Base-by-base conservation (phyloP, 805 yeast genomes). In the Kluyveromyces starmeri region DNA sequence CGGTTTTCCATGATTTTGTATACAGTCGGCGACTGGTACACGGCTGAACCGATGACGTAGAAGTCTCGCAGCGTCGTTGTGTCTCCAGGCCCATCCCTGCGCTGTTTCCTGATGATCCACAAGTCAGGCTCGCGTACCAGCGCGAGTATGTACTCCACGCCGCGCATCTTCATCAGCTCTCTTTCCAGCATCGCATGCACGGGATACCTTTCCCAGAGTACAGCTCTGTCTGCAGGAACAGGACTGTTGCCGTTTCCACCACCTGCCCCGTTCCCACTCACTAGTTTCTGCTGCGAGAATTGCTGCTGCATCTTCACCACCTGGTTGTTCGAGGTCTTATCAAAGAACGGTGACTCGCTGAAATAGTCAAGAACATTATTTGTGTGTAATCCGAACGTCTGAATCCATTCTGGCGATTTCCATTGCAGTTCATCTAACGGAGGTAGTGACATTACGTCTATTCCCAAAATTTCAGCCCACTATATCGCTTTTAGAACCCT, bases 341-440 rank as follows among this genome's bases (percentile, higher is more conserved):
- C 96, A 54, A 83, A 92, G 61, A 89, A 94, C 2, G 99, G 98
- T 2, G 95, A 83, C 47, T 84, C 83, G 4, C 96, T 67, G 51
- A 92, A 88, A 59, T 92, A 92, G 40, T 92, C 97, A 14, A 92
- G 68, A 1, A 92, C 96, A 52, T 88, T 92, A 35, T 78, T 94
- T 0, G 94, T 82, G 28, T 86, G 70, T 16, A 92, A 70, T 0
- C 95, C 96, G 54, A 77, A 78, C 35, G 78, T 73, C 53, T 86
- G 95, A 43, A 92, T 85, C 94, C 96, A 92, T 58, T 92, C 98
- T 1, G 98, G 97, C 3, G 92, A 80, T 45, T 88, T 75, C 98
- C 98, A 92, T 56, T 88, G 97, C 27, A 92, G 69, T 50, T 89
- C 96, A 52, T 88, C 96, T 18, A 88, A 64, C 6, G 54, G 55